Base-by-base conservation (phyloP, 257 asterid species). In the Penstemon eatonii region DNA sequence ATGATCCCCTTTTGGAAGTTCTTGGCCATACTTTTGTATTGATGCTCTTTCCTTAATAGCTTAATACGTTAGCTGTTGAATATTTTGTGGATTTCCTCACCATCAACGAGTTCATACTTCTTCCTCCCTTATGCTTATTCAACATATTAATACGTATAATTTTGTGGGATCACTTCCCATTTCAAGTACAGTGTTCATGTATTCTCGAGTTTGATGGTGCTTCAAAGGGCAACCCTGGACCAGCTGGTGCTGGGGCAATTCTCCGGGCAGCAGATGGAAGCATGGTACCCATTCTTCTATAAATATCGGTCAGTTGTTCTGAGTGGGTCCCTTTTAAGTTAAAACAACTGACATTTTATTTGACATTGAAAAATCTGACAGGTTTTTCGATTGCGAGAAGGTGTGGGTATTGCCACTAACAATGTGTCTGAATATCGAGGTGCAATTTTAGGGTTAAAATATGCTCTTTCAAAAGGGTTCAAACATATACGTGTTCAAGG, bases 221-320 rank as follows among this genome's bases (percentile, higher is more conserved):
- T 74, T 89, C 98, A 69, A 92, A 92, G 81, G 98, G 98, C 57
- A 92, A 92, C 68, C 98, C 98, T 61, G 98, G 98, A 58, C 89
- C 77, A 74, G 95, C 98, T 85, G 98, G 98, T 60, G 98, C 98
- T 56, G 98, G 98, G 60, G 96, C 98, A 2, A 87, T 89, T 63
- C 77, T 89, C 39, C 87, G 91, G 59, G 85, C 93, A 54, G 87
- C 90, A 39, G 98, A 92, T 78, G 96, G 96, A 74, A 92, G 89
- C 81, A 73, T 79, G 96, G 98, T 92, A 65, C 36, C 54, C 25
- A 18, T 15, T 60, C 69, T 70, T 59, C 33, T 25, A 25, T 25
- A 25, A 1, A 51, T 40, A 52, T 49, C 38, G 25, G 65, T 46
- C 47, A 51, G 61, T 60, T 65, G 54, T 62, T 71, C 44, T 67